These are phyloP conservation scores for maize (Zea mays) DNA, from an alignment of 176 grass and related monocot genomes.

Conservation along the genomic window DNA sequence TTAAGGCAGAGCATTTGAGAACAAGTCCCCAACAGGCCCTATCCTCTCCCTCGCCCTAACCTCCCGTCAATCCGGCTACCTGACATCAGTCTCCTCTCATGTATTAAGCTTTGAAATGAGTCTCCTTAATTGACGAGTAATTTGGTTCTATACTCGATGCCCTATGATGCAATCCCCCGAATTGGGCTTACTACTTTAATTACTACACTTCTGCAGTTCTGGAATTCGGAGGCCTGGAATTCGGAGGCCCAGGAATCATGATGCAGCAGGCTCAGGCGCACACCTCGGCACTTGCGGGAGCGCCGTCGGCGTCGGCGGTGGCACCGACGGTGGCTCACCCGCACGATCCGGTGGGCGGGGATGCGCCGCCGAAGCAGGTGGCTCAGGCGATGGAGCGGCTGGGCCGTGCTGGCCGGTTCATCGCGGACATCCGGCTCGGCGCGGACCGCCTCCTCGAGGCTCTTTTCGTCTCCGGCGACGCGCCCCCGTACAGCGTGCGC, in stretches of 20 bases:
- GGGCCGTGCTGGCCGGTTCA: slow-evolving; percentile 63
- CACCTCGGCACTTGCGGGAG: not conserved
- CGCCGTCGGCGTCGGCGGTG: slow-evolving; percentile 17
- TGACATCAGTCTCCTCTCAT: no score
- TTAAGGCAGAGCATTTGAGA: no score
- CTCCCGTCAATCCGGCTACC: no score
- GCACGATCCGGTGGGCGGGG: slow-evolving; percentile 18
- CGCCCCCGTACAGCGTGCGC: slow-evolving; percentile 33
- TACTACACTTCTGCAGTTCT: not conserved
- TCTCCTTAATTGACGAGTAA: no score
- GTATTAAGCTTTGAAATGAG: no score
- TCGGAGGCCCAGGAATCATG: not conserved
- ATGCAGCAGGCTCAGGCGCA: slow-evolving; percentile 50
- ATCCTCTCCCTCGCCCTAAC: no score
- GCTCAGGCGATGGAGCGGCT: slow-evolving; percentile 95
- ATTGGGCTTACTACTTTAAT: not conserved
- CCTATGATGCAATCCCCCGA: no score
- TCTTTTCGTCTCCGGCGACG: slow-evolving; percentile 57
- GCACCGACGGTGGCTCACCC: slow-evolving; percentile 19
- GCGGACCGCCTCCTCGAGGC: slow-evolving; percentile 91
- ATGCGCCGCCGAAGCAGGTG: slow-evolving; percentile 97
- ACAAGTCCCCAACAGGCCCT: no score
- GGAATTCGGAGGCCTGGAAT: not conserved
- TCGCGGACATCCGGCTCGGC: slow-evolving; percentile 84
- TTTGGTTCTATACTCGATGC: no score